These are phyloP conservation scores for Lepiota venenata DNA, from an alignment of 768 basidiomycete genomes.

Conservation along the genomic window DNA sequence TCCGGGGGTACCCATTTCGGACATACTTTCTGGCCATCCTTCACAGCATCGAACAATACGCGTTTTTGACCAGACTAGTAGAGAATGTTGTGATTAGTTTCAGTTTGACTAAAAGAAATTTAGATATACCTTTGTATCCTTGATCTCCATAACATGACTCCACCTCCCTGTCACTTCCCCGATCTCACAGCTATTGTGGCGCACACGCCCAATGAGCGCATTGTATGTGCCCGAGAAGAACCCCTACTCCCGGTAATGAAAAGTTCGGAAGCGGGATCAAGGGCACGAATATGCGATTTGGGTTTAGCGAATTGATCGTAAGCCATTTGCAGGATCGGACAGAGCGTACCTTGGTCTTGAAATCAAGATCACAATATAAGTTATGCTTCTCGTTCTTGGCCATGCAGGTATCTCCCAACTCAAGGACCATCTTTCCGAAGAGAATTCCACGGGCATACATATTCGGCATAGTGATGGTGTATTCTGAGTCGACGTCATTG, in stretches of 20 bases:
- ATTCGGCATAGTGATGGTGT: slow-evolving; percentile 94
- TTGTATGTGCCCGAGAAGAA: slow-evolving; percentile 99
- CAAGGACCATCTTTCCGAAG: slow-evolving; percentile 93
- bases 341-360: slow-evolving; percentile 86
- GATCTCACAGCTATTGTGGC: slow-evolving; percentile 56
- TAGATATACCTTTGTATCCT: slow-evolving; percentile 54
- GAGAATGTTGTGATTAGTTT: neutral
- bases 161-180: slow-evolving; percentile 91
- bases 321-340: neutral
- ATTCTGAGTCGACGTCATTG: slow-evolving; percentile 45
- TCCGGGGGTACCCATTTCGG: slow-evolving; percentile 87
- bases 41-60: slow-evolving; percentile 79
- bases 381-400: slow-evolving; percentile 82
- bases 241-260: slow-evolving; percentile 48
- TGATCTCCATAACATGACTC: slow-evolving; percentile 89
- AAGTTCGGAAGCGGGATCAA: neutral
- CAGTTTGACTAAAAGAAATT: neutral
- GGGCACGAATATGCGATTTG: no score
- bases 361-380: slow-evolving; percentile 81
- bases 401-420: slow-evolving; percentile 86
- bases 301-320: neutral
- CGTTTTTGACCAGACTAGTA: slow-evolving; percentile 64
- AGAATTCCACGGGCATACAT: slow-evolving; percentile 91
- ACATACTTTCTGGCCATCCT: slow-evolving; percentile 68
- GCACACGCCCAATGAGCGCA: slow-evolving; percentile 78